Conservation (phyloP, 2,329 filamentous ascomycete genomes). For the Didymella pomorum region DNA sequence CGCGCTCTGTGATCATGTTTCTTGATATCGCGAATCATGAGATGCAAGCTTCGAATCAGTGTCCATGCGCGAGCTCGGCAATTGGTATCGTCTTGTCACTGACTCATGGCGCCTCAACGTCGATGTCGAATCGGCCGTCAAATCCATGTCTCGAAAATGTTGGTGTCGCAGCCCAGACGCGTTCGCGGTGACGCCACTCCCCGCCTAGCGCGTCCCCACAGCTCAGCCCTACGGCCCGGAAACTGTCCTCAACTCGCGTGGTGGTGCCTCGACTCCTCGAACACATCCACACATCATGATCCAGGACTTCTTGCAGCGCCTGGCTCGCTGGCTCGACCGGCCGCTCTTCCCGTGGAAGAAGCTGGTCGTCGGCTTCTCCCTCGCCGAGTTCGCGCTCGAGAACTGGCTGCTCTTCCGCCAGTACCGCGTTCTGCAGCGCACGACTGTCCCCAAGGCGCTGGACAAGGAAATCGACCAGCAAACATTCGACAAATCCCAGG, state of each 20-base stretch:
- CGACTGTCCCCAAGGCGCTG: slow-evolving; percentile 83
- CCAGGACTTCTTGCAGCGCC: slow-evolving; percentile 60
- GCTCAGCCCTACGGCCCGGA: slow-evolving; percentile 24
- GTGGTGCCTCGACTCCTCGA: background rate
- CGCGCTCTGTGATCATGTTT: too few relatives aligned
- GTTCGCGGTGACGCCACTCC: slow-evolving; percentile 11
- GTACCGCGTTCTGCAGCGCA: slow-evolving; percentile 83
- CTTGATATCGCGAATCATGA: too few relatives aligned
- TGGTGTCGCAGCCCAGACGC: background rate
- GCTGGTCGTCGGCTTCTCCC: slow-evolving; percentile 91
- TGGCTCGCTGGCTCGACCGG: slow-evolving; percentile 86
- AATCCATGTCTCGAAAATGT: background rate
- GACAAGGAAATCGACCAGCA: slow-evolving; percentile 86
- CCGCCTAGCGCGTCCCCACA: slow-evolving; percentile 17
- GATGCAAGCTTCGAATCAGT: too few relatives aligned
- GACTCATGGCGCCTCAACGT: too few relatives aligned
- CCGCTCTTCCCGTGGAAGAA: slow-evolving; percentile 97
- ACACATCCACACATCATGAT: slow-evolving; percentile 40
- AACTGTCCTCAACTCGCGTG: slow-evolving; percentile 39
- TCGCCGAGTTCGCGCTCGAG: slow-evolving; percentile 91
- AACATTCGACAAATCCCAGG: slow-evolving; percentile 93
- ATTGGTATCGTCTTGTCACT: too few relatives aligned
- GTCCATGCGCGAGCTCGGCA: too few relatives aligned
- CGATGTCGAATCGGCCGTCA: too few relatives aligned
- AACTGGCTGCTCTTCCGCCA: slow-evolving; percentile 88